Evolutionary conservation across 768 basidiomycete genomes (phyloP), one percentile per base, ranked within the genome.

Genomic region (Suillus ampliporus): DNA sequence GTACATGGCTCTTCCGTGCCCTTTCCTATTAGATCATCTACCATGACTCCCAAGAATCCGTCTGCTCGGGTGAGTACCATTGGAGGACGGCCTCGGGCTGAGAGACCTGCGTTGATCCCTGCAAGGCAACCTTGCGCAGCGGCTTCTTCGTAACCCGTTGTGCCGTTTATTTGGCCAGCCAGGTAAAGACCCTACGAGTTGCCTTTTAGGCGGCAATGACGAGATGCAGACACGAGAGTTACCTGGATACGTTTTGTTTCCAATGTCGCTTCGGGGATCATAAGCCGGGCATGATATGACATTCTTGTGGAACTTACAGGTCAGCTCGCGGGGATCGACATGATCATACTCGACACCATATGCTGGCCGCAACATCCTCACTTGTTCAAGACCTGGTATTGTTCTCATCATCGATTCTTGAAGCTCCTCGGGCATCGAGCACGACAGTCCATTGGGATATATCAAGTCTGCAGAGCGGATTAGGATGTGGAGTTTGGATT

Each of bases 261-360:
- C 60, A 97, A 79, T 0, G 92, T 94, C 19, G 85, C 91, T 94
- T 63, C 3, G 31, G 3, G 26, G 5, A 23, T 11, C 26, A 38
- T 76, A 21, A 65, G 43, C 41, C 19, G 5, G 14, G 4, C 19
- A 15, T 35, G 13, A 17, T 19, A 3, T 44, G 34, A 9, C 19
- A 50, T 51, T 58, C 3, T 40, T n/a, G 28, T 10, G 31, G 17
- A 17, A 82, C 90, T 66, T 65, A 92, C 92, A 78, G 35, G 78
- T 79, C 41, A 97, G 82, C 66, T 95, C 94, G 23, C 92, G 79
- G 10, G 95, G 90, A 77, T 97, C 94, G 13, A 97, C 82, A 69
- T 93, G 88, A 70, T 97, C 95, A 66, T 97, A 97, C 72, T 97
- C 94, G 37, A 97, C 93, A 3, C 95, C 95, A 76, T 96, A 97